These are phyloP conservation scores for Solanum infundibuliforme DNA, from an alignment of 257 asterid genomes.

Conservation along the genomic window DNA sequence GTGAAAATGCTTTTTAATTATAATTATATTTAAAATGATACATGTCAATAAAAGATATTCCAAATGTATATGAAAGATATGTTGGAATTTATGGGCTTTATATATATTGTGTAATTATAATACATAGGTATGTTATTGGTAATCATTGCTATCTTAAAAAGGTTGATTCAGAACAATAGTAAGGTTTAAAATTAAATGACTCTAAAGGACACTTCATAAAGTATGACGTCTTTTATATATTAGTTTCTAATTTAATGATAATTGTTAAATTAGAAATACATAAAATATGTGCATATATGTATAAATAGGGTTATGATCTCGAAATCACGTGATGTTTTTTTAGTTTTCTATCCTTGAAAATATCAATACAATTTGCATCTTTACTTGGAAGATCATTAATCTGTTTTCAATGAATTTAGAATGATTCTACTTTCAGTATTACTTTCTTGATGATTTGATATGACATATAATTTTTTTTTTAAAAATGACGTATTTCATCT, in stretches of 20 bases:
- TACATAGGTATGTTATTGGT: background rate
- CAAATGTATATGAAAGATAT: background rate
- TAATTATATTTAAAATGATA: background rate
- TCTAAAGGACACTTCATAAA: background rate
- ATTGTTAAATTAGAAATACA: background rate
- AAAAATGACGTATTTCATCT: background rate
- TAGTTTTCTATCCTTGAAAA: background rate
- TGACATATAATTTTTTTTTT: background rate
- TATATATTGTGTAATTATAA: background rate
- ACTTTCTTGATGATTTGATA: background rate
- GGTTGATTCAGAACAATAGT: background rate
- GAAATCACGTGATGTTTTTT: background rate
- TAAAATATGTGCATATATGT: background rate
- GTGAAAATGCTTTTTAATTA: background rate
- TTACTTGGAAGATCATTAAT: background rate
- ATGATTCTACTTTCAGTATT: background rate
- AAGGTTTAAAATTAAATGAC: background rate
- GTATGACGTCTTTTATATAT: background rate
- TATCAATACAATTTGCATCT: background rate
- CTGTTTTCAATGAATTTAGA: background rate
- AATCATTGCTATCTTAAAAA: background rate
- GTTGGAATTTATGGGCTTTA: background rate
- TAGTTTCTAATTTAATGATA: background rate
- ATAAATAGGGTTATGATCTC: background rate
- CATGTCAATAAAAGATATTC: background rate